Evolutionary conservation across 768 basidiomycete species (phyloP), one percentile per base, ranked within the genome.

Genomic region (Termitomyces sp.): DNA sequence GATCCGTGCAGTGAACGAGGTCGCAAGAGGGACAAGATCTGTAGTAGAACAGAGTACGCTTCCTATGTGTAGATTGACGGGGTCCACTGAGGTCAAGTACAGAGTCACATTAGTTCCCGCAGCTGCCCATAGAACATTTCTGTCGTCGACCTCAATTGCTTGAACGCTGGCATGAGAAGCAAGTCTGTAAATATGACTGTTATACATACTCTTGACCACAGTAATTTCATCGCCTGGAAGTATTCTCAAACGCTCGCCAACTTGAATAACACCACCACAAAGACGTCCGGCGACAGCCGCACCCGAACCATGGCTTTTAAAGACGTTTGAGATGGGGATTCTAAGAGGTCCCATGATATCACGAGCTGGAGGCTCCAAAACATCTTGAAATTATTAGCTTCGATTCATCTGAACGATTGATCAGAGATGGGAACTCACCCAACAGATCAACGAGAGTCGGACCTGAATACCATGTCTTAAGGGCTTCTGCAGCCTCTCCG

Each of bases 271-370:
- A 5, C 97, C 97, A 42, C 88, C 85, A 64, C 86, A 91, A 43
- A 98, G 73, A 49, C 94, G 76, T 17, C 97, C 97, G 23, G 87
- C 82, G 0, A 98, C 84, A 0, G 85, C 89, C 5, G 82, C 83
- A 2, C 89, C 83, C 2, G 90, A 84, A 16, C 86, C 83, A 65
- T 88, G 87, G 3, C 91, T 89, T 70, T 88, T 95, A 79, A 96
- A 98, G 3, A 98, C 91, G 67, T 99, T 98, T 12, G 94, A 89
- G 21, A 98, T 82, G 0, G 97, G 97, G 44, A 98, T 78, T 37
- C 97, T 83, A 23, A 96, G 70, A 0, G 95, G 87, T 0, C 84
- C 78, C 3, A 79, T 76, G 46, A 95, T 85, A 52, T 94, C 88
- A 45, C 95, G 79, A 8, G 73, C 65, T 0, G 95, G 95, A 0